These are phyloP conservation scores for Cladophialophora immunda DNA, from an alignment of 2,329 filamentous ascomycete genomes.

Conservation along the genomic window DNA sequence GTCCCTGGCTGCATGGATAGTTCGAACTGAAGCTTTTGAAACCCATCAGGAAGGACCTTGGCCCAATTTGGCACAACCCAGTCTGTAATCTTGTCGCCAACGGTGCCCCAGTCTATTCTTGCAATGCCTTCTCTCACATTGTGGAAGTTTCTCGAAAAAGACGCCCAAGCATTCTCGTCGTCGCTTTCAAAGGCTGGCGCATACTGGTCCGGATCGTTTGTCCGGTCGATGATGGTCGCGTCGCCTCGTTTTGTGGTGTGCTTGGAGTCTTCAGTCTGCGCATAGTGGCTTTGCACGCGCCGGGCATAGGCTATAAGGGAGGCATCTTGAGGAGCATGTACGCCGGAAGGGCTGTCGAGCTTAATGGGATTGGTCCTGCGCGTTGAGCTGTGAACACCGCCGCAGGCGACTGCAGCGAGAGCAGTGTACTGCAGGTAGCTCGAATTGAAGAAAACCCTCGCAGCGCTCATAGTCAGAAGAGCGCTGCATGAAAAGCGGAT, in stretches of 20 bases:
- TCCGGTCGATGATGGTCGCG: constrained; percentile 29
- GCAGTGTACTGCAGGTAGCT: constrained; percentile 29
- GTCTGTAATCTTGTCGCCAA: constrained; percentile 68
- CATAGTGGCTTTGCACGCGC: constrained; percentile 29
- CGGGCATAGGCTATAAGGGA: constrained; percentile 26
- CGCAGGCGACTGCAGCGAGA: constrained; percentile 30
- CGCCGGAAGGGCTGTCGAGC: constrained; percentile 34
- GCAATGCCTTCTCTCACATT: constrained; percentile 51
- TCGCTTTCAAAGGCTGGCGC: constrained; percentile 40
- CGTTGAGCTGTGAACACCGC: constrained; percentile 30
- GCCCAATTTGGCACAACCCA: constrained; percentile 85
- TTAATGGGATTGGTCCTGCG: constrained; percentile 19
- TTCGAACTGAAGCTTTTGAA: constrained; percentile 85
- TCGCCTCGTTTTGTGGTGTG: constrained; percentile 29
- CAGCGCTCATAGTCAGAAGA: constrained; percentile 40
- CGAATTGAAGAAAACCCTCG: constrained; percentile 30
- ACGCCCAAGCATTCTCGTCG: constrained; percentile 53
- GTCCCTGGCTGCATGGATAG: constrained; percentile 87
- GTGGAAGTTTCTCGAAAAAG: constrained; percentile 61
- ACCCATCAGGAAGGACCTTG: constrained; percentile 75
- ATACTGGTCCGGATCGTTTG: constrained; percentile 34
- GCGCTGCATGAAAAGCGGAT: constrained; percentile 35
- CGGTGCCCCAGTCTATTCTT: constrained; percentile 52
- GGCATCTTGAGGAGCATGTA: constrained; percentile 27
- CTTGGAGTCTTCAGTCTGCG: constrained; percentile 23